Conservation (phyloP, 495 filamentous ascomycete genomes). For the Penicillium nucicola region DNA sequence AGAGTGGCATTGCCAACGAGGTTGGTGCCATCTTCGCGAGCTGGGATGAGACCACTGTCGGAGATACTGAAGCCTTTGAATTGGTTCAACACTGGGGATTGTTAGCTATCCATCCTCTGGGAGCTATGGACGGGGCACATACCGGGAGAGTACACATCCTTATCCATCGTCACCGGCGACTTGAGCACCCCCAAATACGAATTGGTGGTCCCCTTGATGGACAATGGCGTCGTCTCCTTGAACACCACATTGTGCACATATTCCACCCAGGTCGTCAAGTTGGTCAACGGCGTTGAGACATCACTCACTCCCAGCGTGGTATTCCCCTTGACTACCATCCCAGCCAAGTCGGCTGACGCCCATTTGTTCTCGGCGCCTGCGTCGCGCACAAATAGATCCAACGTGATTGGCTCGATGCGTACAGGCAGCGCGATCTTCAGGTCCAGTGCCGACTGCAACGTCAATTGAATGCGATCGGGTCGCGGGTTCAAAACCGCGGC, state of each 20-base stretch:
- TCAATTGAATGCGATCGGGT: constrained; percentile 30
- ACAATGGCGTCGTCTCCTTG: constrained; percentile 24
- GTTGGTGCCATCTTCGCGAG: constrained; percentile 29
- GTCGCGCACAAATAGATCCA: constrained; percentile 34
- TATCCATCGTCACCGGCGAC: constrained; percentile 33
- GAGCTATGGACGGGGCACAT: neutral
- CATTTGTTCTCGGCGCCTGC: constrained; percentile 23
- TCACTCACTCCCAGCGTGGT: constrained; percentile 28
- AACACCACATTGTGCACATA: constrained; percentile 36
- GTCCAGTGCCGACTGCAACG: constrained; percentile 32
- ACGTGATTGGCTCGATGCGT: constrained; percentile 33
- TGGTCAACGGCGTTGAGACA: constrained; percentile 21
- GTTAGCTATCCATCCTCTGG: constrained; percentile 7
- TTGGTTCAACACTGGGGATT: constrained; percentile 21
- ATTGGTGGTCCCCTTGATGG: constrained; percentile 29
- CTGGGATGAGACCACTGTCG: constrained; percentile 15
- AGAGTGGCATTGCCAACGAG: constrained; percentile 35
- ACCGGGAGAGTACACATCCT: constrained; percentile 36
- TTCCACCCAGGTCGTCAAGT: constrained; percentile 27
- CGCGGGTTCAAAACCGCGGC: constrained; percentile 32
- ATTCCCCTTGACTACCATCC: constrained; percentile 30
- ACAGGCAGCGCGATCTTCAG: constrained; percentile 35
- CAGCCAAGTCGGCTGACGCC: constrained; percentile 21
- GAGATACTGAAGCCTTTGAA: constrained; percentile 30
- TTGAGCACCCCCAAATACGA: constrained; percentile 35